Percentiles rank a stretch among this genome's conserved stretches.
phyloP scores from a whole-genome alignment of 768 basidiomycete genomes.

The Cystofilobasidium bisporidii region DNA sequence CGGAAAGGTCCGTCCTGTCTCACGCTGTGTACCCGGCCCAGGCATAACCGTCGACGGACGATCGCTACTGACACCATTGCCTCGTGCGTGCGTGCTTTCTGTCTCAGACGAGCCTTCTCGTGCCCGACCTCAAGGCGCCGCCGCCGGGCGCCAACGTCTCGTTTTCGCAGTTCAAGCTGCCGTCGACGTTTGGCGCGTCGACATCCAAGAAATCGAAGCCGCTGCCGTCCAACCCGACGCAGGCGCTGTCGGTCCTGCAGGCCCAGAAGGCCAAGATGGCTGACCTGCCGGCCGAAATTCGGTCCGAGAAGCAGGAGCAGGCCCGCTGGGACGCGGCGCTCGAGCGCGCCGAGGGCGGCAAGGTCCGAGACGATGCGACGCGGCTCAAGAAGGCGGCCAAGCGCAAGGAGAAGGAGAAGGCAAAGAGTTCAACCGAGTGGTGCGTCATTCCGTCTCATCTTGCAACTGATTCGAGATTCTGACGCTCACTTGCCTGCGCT shows the following conservation, averaged over 20 bases:
- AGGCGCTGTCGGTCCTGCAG: conserved; percentile 71
- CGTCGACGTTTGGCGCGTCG: conserved; percentile 36
- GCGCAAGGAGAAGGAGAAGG: conserved; percentile 81
- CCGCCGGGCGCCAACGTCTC: conserved; percentile 50
- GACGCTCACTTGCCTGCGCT: not conserved
- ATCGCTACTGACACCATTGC: not conserved
- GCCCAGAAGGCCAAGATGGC: conserved; percentile 69
- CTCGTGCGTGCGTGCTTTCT: too few species aligned
- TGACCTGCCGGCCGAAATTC: conserved; percentile 68
- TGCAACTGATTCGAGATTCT: too few species aligned
- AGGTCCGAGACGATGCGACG: conserved; percentile 75
- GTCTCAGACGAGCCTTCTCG: conserved; percentile 58
- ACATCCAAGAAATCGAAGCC: conserved; percentile 25
- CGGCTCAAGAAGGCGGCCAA: conserved; percentile 87
- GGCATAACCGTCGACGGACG: too few species aligned
- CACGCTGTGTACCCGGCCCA: too few species aligned
- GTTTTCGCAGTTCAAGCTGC: conserved; percentile 56
- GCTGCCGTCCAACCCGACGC: conserved; percentile 54
- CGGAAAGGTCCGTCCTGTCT: conserved; percentile 35
- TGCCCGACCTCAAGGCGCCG: conserved; percentile 43
- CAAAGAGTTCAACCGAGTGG: conserved; percentile 76
- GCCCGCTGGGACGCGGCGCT: conserved; percentile 87
- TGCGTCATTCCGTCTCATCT: conserved; percentile 41
- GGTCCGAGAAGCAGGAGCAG: conserved; percentile 65
- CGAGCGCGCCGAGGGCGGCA: conserved; percentile 76